phyloP scores from a whole-genome alignment of 345 rosid species.

The Sapria himalayana region DNA sequence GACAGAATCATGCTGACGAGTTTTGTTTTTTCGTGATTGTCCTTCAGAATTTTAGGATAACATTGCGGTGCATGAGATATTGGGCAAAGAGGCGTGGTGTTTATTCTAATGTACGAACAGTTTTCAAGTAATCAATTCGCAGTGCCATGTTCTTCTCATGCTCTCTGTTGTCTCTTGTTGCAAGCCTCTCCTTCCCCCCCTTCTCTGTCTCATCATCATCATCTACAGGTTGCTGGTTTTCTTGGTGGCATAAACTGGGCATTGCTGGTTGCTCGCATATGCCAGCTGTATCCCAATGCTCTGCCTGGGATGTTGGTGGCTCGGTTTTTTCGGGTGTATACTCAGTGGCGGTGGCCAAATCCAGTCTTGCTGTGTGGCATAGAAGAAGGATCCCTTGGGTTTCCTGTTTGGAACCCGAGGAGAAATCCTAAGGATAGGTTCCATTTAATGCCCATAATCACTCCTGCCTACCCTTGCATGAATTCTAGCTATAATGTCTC shows the following conservation, averaged over 20 bases:
- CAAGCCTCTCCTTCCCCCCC: not conserved
- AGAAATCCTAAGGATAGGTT: conserved; percentile 57
- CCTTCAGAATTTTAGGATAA: conserved; percentile 67
- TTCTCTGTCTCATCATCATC: no score
- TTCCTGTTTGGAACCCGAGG: conserved; percentile 95
- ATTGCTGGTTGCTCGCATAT: conserved; percentile 94
- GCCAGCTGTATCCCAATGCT: conserved; percentile 95
- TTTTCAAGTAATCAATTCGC: conserved; percentile 5
- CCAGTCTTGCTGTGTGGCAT: conserved; percentile 83
- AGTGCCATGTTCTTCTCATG: conserved; percentile 5
- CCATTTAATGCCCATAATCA: conserved; percentile 94
- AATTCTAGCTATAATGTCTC: conserved; percentile 97
- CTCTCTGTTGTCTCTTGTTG: not conserved
- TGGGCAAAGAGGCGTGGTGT: conserved; percentile 98
- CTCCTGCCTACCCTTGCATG: conserved; percentile 97
- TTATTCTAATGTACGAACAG: conserved; percentile 63
- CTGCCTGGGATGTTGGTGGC: conserved; percentile 78
- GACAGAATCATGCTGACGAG: no score
- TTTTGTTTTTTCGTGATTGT: conserved; percentile 7
- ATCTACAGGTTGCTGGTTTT: conserved; percentile 75
- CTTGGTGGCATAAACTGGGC: conserved; percentile 99
- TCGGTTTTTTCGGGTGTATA: conserved; percentile 84
- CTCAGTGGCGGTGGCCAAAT: conserved; percentile 97
- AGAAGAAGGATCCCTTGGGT: conserved; percentile 78
- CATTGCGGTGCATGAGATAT: conserved; percentile 80